Evolutionary conservation across 208 protist genomes (phyloP).

Genomic region (Herpetomonas tarakana): DNA sequence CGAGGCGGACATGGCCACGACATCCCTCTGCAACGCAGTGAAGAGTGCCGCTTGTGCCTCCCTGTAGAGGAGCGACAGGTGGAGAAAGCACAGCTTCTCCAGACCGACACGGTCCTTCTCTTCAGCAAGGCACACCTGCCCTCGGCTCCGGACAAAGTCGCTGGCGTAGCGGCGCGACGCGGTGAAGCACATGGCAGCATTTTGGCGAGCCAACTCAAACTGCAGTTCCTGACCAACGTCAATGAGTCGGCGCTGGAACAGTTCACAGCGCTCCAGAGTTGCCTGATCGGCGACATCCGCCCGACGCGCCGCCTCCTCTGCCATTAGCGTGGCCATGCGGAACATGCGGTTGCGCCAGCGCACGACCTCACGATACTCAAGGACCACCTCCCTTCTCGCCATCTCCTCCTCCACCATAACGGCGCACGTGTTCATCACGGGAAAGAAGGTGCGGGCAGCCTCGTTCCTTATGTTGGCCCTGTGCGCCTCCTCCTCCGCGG

Average conservation of each 20-base stretch:
- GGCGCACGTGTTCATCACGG: slow-evolving; percentile 9
- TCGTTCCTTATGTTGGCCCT: slow-evolving; percentile 14
- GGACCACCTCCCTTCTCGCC: slow-evolving; percentile 6
- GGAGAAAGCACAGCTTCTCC: slow-evolving; percentile 13
- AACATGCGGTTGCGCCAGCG: slow-evolving; percentile 7
- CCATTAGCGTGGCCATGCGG: background rate
- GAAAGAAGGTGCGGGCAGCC: background rate
- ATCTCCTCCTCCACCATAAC: slow-evolving; percentile 25
- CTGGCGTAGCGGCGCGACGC: slow-evolving; percentile 2
- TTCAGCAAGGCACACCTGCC: background rate
- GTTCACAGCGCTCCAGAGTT: slow-evolving; percentile 19
- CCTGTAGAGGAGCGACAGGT: slow-evolving; percentile 7
- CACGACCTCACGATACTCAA: slow-evolving; percentile 8
- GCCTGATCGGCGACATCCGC: slow-evolving; percentile 10
- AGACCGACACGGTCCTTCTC: slow-evolving; percentile 9
- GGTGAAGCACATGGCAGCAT: slow-evolving; percentile 11
- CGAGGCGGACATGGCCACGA: slow-evolving; percentile 10
- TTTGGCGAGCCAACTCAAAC: slow-evolving; percentile 20
- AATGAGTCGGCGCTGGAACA: slow-evolving; percentile 36
- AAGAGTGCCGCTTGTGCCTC: slow-evolving; percentile 1
- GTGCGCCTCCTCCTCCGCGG: slow-evolving; percentile 20
- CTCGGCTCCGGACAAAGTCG: background rate
- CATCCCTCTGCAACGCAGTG: slow-evolving; percentile 12
- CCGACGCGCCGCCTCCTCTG: slow-evolving; percentile 9
- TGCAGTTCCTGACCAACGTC: slow-evolving; percentile 42